Evolutionary conservation across 768 basidiomycete genomes (phyloP).

Genomic region (Daedaleopsis sinensis): DNA sequence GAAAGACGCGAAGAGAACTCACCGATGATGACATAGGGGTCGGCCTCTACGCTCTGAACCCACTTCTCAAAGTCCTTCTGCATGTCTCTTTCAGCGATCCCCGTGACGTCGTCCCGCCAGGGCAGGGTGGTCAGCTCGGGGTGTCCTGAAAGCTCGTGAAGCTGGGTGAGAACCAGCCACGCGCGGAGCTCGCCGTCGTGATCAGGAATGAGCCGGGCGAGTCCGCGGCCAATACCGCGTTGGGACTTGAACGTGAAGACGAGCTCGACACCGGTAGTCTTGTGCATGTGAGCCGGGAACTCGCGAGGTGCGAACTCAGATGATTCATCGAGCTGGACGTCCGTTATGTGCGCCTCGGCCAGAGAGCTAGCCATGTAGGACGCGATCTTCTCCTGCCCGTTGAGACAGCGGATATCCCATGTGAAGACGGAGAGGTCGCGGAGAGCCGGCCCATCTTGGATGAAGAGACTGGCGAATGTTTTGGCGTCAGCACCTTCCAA

Average conservation of each 20-base stretch:
- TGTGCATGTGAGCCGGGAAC: neutral
- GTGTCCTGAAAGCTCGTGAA: conserved; percentile 37
- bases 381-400: conserved; percentile 20
- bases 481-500: conserved; percentile 7
- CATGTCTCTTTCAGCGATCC: conserved; percentile 34
- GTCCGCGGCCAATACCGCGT: conserved; percentile 37
- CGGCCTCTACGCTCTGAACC: conserved; percentile 38
- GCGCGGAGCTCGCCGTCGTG: conserved; percentile 38
- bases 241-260: conserved; percentile 41
- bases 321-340: conserved; percentile 20
- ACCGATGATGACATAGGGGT: conserved; percentile 44
- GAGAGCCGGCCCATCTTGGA: conserved; percentile 26
- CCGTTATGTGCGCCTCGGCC: conserved; percentile 9
- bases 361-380: conserved; percentile 16
- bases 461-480: conserved; percentile 10
- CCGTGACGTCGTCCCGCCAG: conserved; percentile 17
- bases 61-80: conserved; percentile 33
- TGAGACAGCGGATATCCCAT: conserved; percentile 28
- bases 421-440: conserved; percentile 29
- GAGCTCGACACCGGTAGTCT: conserved; percentile 19
- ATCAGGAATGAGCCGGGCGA: conserved; percentile 34
- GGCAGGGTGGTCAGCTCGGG: conserved; percentile 29
- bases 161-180: conserved; percentile 17
- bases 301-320: conserved; percentile 10
- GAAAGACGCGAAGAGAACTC: too few species aligned